A percentile compares a stretch with the other conserved stretches of the same genome.
Conservation (phyloP, 2,329 filamentous ascomycete species). For the Pestalotiopsis sp. region DNA sequence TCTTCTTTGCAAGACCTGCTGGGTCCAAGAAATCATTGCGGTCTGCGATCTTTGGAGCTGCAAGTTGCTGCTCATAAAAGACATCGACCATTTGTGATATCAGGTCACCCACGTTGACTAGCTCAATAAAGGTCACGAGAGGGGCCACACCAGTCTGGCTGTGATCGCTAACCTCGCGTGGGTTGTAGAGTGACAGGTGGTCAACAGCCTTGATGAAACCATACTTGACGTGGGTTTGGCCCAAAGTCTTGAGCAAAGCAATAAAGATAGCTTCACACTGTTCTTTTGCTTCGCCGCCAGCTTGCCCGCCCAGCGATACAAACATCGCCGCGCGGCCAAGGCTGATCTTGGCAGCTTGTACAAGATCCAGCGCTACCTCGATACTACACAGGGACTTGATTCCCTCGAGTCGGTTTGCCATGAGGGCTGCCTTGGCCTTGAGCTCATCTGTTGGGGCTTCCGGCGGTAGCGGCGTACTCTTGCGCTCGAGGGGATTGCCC, state of each 20-base stretch:
- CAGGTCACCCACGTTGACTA: constrained; percentile 96
- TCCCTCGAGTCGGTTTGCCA: constrained; percentile 91
- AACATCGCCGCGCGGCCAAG: constrained; percentile 86
- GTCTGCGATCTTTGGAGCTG: constrained; percentile 80
- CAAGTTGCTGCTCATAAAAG: constrained; percentile 95
- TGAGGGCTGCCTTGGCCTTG: constrained; percentile 95
- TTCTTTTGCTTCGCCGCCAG: constrained; percentile 80
- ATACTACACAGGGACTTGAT: constrained; percentile 96
- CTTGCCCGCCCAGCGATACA: constrained; percentile 76
- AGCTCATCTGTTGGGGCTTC: constrained; percentile 88
- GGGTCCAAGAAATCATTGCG: constrained; percentile 94
- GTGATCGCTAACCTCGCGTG: constrained; percentile 76
- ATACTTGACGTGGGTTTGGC: constrained; percentile 83
- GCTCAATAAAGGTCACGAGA: constrained; percentile 91
- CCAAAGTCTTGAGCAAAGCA: constrained; percentile 78
- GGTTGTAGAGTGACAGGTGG: constrained; percentile 89
- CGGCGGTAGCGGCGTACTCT: constrained; percentile 47
- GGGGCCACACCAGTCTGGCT: constrained; percentile 79
- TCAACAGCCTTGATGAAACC: constrained; percentile 92
- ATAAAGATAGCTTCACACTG: constrained; percentile 93
- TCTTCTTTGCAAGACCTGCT: constrained; percentile 93
- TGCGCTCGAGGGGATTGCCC: constrained; percentile 38
- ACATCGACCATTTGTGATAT: constrained; percentile 99
- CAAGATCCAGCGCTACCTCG: constrained; percentile 87
- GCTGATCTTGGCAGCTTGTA: constrained; percentile 85